phyloP scores from a whole-genome alignment of 768 basidiomycete species.

The Dendrothele bispora region DNA sequence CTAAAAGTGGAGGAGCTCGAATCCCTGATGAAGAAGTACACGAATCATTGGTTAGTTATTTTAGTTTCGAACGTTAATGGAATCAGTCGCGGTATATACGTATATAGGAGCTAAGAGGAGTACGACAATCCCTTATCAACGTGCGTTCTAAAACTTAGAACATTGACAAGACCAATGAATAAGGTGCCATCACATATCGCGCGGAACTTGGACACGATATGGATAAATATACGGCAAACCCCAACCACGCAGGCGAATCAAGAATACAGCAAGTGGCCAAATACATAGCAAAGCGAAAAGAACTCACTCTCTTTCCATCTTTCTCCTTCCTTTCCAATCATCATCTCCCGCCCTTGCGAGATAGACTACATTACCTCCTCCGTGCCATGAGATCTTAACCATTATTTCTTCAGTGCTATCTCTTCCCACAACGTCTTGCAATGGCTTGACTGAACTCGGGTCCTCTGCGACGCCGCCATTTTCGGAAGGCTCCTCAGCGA shows the following conservation, averaged over 20 bases:
- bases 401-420: conserved; percentile 16
- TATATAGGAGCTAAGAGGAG: too few relatives aligned
- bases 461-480: not conserved
- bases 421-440: conserved; percentile 35
- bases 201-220: too few relatives aligned
- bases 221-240: too few relatives aligned
- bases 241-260: too few relatives aligned
- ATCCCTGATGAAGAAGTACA: conserved; percentile 24
- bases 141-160: too few relatives aligned
- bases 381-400: conserved; percentile 65
- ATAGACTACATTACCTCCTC: conserved; percentile 59
- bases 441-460: too few relatives aligned
- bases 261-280: not conserved
- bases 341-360: conserved; percentile 74
- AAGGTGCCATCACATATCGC: too few relatives aligned
- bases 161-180: too few relatives aligned
- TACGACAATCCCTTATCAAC: too few relatives aligned
- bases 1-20: conserved; percentile 32
- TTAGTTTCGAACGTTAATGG: too few relatives aligned
- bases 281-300: not conserved
- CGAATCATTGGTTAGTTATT: too few relatives aligned
- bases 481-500: not conserved
- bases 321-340: conserved; percentile 71
- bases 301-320: conserved; percentile 64
- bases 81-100: too few relatives aligned